Conservation (phyloP, 371 early-diverging fungal species). For the Rhizopus microsporus region DNA sequence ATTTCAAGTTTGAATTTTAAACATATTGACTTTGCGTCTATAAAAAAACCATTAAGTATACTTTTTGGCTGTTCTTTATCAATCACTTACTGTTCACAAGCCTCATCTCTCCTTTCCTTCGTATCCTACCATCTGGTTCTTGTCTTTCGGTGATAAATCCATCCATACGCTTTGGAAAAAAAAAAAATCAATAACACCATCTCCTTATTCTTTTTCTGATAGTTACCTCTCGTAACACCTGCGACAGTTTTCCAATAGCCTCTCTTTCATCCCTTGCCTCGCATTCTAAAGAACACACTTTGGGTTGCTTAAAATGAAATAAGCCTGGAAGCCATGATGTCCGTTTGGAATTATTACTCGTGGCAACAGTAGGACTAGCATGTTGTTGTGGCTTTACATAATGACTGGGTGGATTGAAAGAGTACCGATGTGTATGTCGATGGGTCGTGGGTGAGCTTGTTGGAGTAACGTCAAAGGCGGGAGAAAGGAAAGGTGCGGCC, state of each 20-base stretch:
- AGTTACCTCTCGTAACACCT: constrained; percentile 45
- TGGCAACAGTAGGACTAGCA: constrained; percentile 2
- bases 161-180: constrained; percentile 33
- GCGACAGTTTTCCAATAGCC: constrained; percentile 46
- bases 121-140: constrained; percentile 40
- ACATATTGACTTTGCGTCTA: constrained; percentile 33
- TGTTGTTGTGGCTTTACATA: neutral
- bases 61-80: neutral
- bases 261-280: constrained; percentile 46
- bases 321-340: constrained; percentile 23
- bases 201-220: neutral
- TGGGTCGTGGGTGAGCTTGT: neutral
- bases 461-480: neutral
- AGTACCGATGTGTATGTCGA: constrained; percentile 3
- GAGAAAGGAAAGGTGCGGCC: neutral
- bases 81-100: constrained; percentile 28
- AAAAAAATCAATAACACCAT: neutral
- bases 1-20: constrained; percentile 43
- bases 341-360: neutral
- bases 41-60: constrained; percentile 2
- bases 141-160: constrained; percentile 40
- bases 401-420: constrained; percentile 1
- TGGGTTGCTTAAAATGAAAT: constrained; percentile 26
- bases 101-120: constrained; percentile 46
- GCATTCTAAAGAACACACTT: constrained; percentile 48